Base-by-base conservation (phyloP, 345 rosid genomes). In the Dimocarpus longan region DNA sequence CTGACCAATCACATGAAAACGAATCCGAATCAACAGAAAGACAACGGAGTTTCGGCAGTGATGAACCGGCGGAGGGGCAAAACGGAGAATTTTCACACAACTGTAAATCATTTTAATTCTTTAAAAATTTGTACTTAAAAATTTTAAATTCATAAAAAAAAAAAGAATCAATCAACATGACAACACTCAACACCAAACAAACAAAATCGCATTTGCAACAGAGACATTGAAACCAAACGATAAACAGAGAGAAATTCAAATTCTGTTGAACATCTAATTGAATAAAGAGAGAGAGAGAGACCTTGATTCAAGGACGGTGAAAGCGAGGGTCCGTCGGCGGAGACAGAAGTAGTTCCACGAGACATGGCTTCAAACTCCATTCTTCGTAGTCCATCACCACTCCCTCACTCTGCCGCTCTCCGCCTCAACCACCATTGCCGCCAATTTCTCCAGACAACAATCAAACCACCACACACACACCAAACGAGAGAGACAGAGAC, bases 331-430 rank as follows among this genome's bases (percentile, higher is more conserved):
- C 72, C 88, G 59, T 88, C 89, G 26, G 85, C 76, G 78, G 83
- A 80, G 78, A 84, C 67, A 66, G 80, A 42, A 21, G 52, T 19
- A 42, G 28, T 60, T 16, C 78, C 82, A 26, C 90, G 88, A 76
- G 89, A 82, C 91, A 91, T 92, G 73, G 91, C 87, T 78, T 89
- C 93, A 80, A 89, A 90, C 74, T 92, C 93, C 96, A 94, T 94
- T 73, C 83, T 39, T 82, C 82, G 81, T 82, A 82, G 82, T 84
- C 86, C 86, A 81, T 84, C 89, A 87, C 82, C 84, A 80, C 75
- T 48, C 79, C 6, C 74, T 72, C 79, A 76, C 78, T 73, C 71
- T 22, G 48, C 68, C 75, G 26, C 56, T 76, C 73, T 68, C 78
- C 10, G 39, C 78, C 78, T 48, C 73, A 77, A 66, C 73, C 75